Conservation (phyloP, 495 filamentous ascomycete genomes). For the Tuber melanosporum region DNA sequence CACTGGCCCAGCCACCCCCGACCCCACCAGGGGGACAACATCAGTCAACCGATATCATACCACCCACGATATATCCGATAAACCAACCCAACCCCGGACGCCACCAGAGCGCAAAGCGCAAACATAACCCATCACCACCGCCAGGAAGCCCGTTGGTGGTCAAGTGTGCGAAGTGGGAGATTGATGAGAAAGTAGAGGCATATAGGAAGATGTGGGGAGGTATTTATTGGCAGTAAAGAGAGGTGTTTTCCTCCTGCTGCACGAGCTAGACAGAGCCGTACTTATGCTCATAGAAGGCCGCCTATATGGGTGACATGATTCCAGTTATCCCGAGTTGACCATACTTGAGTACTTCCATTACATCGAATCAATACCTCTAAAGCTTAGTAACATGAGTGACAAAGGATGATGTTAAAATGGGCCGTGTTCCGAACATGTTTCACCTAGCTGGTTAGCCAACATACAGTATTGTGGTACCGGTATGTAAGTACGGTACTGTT, state of each 20-base stretch:
- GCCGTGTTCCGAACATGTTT: background rate
- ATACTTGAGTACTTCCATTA: background rate
- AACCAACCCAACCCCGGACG: background rate
- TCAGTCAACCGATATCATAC: background rate
- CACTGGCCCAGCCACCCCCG: background rate
- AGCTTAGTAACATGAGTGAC: background rate
- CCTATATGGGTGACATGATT: too few species aligned
- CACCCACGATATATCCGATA: background rate
- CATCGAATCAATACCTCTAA: background rate
- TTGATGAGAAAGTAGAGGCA: too few species aligned
- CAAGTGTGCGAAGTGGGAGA: too few species aligned
- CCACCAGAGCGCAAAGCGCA: background rate
- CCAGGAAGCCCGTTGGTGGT: background rate
- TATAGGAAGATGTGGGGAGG: too few species aligned
- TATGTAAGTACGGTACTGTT: background rate
- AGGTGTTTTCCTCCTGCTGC: too few species aligned
- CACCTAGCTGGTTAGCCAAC: background rate
- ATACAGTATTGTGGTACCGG: background rate
- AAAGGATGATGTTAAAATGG: background rate
- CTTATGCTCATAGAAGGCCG: too few species aligned
- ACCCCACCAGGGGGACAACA: background rate
- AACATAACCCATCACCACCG: background rate
- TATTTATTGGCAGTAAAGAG: too few species aligned
- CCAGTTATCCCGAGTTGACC: too few species aligned
- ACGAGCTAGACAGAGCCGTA: too few species aligned